Percentiles rank a stretch among this genome's conserved stretches.
Conservation (phyloP, 331 rosid species). For the Ulmus americana region DNA sequence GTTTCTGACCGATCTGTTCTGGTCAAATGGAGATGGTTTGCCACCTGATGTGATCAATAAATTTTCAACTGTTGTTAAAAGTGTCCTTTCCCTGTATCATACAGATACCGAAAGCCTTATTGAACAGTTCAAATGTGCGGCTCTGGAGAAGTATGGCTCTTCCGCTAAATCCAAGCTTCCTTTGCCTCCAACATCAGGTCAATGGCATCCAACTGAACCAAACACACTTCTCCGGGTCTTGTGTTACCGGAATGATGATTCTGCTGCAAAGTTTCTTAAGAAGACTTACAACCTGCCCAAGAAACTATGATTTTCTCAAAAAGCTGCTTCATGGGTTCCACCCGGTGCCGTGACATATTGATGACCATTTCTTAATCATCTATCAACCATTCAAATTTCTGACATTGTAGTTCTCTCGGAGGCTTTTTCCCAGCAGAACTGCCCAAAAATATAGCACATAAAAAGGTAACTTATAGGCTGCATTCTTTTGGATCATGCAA, state of each 20-base stretch:
- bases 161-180: conserved; percentile 75
- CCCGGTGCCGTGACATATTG: background rate
- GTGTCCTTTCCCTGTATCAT: conserved; percentile 58
- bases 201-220: conserved; percentile 82
- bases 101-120: conserved; percentile 57
- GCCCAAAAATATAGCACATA: background rate
- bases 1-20: conserved; percentile 67
- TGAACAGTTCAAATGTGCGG: conserved; percentile 55
- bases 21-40: conserved; percentile 89
- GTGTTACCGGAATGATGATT: conserved; percentile 85
- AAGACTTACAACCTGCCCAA: conserved; percentile 84
- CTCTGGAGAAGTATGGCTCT: conserved; percentile 52
- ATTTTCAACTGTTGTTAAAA: conserved; percentile 49
- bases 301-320: conserved; percentile 33
- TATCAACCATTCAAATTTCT: background rate
- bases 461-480: background rate
- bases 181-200: conserved; percentile 78
- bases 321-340: background rate
- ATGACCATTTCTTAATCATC: background rate
- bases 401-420: background rate
- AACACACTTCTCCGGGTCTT: conserved; percentile 79
- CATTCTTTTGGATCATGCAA: background rate
- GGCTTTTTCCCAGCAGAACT: background rate
- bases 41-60: conserved; percentile 72
- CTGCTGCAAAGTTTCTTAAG: conserved; percentile 81